Evolutionary conservation across 495 filamentous ascomycete genomes (phyloP).

Genomic region (Trichoderma gamsii): DNA sequence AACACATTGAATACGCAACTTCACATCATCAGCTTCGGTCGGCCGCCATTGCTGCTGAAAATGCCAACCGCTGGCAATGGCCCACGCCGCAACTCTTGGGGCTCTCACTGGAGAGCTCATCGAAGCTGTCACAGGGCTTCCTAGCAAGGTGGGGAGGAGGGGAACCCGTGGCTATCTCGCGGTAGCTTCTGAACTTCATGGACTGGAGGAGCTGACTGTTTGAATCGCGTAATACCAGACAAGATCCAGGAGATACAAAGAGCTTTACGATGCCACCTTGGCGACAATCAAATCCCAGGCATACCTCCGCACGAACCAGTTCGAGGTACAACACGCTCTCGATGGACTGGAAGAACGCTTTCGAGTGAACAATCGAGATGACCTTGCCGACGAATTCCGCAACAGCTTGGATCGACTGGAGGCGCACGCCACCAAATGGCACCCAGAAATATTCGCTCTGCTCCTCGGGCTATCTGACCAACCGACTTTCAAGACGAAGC

Average conservation of each 20-base stretch:
- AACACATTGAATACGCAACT: background rate
- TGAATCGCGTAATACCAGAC: background rate
- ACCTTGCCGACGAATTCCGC: constrained; percentile 69
- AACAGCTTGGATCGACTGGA: constrained; percentile 56
- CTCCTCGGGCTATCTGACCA: constrained; percentile 77
- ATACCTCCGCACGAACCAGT: constrained; percentile 78
- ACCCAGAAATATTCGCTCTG: constrained; percentile 73
- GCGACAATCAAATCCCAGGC: constrained; percentile 52
- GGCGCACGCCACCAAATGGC: constrained; percentile 48
- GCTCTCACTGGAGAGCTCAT: constrained; percentile 53
- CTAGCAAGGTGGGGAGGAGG: constrained; percentile 17
- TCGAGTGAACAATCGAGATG: constrained; percentile 67
- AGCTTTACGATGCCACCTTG: constrained; percentile 43
- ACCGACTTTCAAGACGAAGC: constrained; percentile 61
- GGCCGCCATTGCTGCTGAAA: constrained; percentile 8
- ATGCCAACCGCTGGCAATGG: constrained; percentile 31
- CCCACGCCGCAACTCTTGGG: constrained; percentile 40
- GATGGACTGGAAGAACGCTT: constrained; percentile 87
- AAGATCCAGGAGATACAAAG: constrained; percentile 37
- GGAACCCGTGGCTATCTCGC: background rate
- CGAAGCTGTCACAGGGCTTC: constrained; percentile 27
- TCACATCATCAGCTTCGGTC: background rate
- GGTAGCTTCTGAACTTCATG: background rate
- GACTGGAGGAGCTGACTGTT: background rate
- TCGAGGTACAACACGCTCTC: constrained; percentile 66